A percentile compares a stretch with the other conserved stretches of the same genome.
phyloP scores from a whole-genome alignment of 768 basidiomycete genomes.

The Dictyophora rubrovolvata region DNA sequence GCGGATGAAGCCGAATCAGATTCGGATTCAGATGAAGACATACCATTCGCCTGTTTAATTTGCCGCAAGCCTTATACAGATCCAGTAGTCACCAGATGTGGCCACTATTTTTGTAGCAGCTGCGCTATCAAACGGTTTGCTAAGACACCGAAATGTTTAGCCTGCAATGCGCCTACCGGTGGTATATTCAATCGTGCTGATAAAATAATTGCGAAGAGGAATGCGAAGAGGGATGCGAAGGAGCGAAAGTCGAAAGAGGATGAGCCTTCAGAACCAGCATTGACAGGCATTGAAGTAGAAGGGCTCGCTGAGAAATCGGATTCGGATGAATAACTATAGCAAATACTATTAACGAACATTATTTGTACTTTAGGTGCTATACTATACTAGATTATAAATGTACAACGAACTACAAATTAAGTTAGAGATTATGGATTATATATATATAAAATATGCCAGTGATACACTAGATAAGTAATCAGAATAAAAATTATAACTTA shows the following conservation, averaged over 20 bases:
- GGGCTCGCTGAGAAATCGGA: slow-evolving; percentile 26
- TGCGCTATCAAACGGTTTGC: slow-evolving; percentile 94
- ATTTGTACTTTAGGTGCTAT: too few species aligned
- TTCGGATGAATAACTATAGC: slow-evolving; percentile 5
- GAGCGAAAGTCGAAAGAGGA: slow-evolving; percentile 40
- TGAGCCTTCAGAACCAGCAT: slow-evolving; percentile 23
- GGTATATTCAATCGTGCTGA: slow-evolving; percentile 96
- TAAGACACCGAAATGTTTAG: slow-evolving; percentile 91
- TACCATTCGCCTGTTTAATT: slow-evolving; percentile 97
- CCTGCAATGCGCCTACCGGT: slow-evolving; percentile 85
- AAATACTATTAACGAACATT: not conserved
- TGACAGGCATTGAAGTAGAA: slow-evolving; percentile 17
- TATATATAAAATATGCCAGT: not conserved
- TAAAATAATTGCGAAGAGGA: slow-evolving; percentile 82
- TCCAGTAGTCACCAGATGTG: slow-evolving; percentile 92
- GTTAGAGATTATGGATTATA: not conserved
- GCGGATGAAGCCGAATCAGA: slow-evolving; percentile 49
- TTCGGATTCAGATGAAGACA: slow-evolving; percentile 52
- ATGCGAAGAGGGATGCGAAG: slow-evolving; percentile 54
- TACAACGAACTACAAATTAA: not conserved
- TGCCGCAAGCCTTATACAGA: slow-evolving; percentile 93
- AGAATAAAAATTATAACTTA: not conserved
- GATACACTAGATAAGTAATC: not conserved
- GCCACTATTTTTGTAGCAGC: slow-evolving; percentile 90
- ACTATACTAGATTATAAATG: not conserved